Evolutionary conservation across 2,329 filamentous ascomycete species (phyloP).

Genomic region (Claviceps arundinis): DNA sequence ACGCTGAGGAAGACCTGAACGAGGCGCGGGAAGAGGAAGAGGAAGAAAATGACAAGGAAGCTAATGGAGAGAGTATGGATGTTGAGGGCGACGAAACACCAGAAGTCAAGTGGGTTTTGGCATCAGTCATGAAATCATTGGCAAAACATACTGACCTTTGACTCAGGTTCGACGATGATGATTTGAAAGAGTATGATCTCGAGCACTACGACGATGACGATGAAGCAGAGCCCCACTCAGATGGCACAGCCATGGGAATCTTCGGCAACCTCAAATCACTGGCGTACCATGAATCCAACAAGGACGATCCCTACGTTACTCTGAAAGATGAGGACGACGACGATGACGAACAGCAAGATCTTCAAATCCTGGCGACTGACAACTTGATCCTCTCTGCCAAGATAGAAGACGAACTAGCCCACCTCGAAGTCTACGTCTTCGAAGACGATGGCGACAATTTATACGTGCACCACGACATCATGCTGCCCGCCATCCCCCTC

Average conservation of each 20-base stretch:
- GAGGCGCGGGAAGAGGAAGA: conserved; percentile 42
- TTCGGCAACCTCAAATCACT: conserved; percentile 92
- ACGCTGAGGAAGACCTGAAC: conserved; percentile 76
- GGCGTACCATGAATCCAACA: conserved; percentile 86
- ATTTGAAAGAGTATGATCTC: conserved; percentile 90
- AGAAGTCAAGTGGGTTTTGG: conserved; percentile 4
- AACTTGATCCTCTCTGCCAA: conserved; percentile 87
- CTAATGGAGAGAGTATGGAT: conserved; percentile 23
- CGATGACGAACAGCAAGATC: conserved; percentile 81
- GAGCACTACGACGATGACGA: conserved; percentile 90
- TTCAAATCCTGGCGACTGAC: conserved; percentile 85
- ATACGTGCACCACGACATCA: conserved; percentile 98
- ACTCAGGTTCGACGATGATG: conserved; percentile 57
- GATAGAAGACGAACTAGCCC: conserved; percentile 92
- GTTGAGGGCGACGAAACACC: conserved; percentile 3
- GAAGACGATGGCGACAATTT: conserved; percentile 92
- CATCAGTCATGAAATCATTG: not conserved
- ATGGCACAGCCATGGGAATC: conserved; percentile 67
- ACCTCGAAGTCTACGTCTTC: conserved; percentile 94
- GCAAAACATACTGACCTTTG: conserved; percentile 8
- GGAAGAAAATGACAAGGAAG: conserved; percentile 14
- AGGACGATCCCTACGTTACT: conserved; percentile 94
- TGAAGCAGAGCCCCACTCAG: conserved; percentile 31
- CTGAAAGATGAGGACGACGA: conserved; percentile 54
- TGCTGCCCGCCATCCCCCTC: conserved; percentile 92